Base-by-base conservation (phyloP, 1,284 basidiomycete species). In the Trametes pubescens region DNA sequence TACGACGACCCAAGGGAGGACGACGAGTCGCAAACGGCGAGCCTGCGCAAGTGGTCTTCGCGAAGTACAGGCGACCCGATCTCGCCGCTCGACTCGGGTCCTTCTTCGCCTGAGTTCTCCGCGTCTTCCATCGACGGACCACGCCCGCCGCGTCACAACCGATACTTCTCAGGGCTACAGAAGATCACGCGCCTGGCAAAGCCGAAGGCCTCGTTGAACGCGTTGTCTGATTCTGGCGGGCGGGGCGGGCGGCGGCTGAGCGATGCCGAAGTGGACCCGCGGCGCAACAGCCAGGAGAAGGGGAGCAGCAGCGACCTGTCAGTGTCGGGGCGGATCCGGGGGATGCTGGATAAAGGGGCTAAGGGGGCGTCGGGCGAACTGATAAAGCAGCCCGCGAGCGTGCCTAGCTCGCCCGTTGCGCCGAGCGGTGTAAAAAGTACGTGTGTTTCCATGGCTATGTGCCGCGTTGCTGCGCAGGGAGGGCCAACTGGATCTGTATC, bases 151-250 rank as follows among this genome's bases (percentile, higher is more conserved):
- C 64, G 67, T 34, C 67, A 69, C 52, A 59, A 62, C 22, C 75
- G 72, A 37, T 70, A 69, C 44, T 63, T 73, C 59, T 67, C 71
- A 9, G 70, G 72, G 29, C 68, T 79, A 58, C 72, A 75, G 64
- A 78, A 75, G 70, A 75, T 78, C 32, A 79, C 73, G 58, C 73
- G 78, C 22, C 69, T 80, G 1, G 79, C 74, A 48, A 77, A 75
- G 63, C 71, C 74, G 22, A 76, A 73, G 32, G 72, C 72, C 22
- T 73, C 73, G 63, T 59, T 66, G 40, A 66, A 65, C 57, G 67
- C 62, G 68, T 34, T 66, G 37, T 47, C 65, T 21, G 70, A 68
- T 35, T 26, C 52, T 46, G 63, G 65, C 26, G 56, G 57, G 52
- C 64, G 61, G 24, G 51, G 32, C 43, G 44, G 46, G 22, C 61